Evolutionary conservation across 2,329 filamentous ascomycete species (phyloP), one percentile per base, ranked within the genome.

Genomic region (Penicillium sp.): DNA sequence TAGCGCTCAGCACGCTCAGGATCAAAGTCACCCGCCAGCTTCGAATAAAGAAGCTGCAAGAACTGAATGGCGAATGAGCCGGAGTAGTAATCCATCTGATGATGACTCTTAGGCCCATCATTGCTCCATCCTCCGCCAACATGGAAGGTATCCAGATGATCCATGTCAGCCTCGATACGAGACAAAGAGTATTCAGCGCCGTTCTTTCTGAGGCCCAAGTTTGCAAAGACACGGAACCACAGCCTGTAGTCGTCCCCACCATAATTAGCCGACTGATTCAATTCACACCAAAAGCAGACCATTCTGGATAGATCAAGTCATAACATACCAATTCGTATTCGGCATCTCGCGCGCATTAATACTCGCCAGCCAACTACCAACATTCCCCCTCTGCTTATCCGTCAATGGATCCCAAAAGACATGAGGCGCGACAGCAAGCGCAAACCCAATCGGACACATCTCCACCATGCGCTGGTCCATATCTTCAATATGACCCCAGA

Each of bases 11-110:
- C 81, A 22, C 85, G 77, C 28, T 74, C 74, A 0, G 80, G 80
- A 57, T 90, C 86, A 9, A 70, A 71, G 2, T 84, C 77, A 1
- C 76, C 82, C 1, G 83, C 84, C 1, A 90, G 69, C 55, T 86
- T 87, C 29, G 84, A 79, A 56, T 90, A 91, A 0, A 90, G 72
- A 0, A 91, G 77, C 64, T 91, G 86, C 4, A 89, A 71, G 58
- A 87, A 87, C 58, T 90, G 86, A 49, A 90, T 91, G 1, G 86
- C 87, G 63, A 89, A 90, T 51, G 83, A 87, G 9, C 85, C 86
- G 0, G 84, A 88, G 67, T 90, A 91, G 63, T 90, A 90, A 65
- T 90, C 86, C 82, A 90, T 88, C 67, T 90, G 86, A 51, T 87
- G 84, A 50, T 89, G 87, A 13, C 82, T 82, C 60, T 84, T 82